A percentile compares a stretch with the other conserved stretches of the same genome.
Evolutionary conservation across 441 rosid species (phyloP).

Genomic region (Sinapis alba): DNA sequence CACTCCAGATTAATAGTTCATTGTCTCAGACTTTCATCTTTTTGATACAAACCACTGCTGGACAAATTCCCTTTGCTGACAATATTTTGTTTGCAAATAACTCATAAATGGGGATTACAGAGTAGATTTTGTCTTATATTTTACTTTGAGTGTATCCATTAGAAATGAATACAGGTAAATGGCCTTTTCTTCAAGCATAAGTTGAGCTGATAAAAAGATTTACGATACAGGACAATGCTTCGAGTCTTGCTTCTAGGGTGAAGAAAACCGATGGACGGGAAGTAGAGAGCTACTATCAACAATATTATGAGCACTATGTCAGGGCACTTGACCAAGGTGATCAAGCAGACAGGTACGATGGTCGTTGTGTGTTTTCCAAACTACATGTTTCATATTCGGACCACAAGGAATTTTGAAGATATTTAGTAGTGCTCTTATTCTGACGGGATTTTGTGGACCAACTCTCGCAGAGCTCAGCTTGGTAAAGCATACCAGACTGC

Average conservation of each 20-base stretch:
- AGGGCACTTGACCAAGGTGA: conserved; percentile 93
- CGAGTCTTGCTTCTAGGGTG: conserved; percentile 93
- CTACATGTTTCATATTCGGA: not conserved
- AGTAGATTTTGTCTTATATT: not conserved
- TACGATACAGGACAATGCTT: conserved; percentile 73
- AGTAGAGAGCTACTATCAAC: conserved; percentile 94
- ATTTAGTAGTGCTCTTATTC: conserved; percentile 6
- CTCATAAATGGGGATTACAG: not conserved
- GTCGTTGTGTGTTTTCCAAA: conserved; percentile 19
- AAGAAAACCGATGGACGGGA: conserved; percentile 97
- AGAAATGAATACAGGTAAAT: conserved; percentile 1
- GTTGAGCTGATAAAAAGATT: conserved; percentile 23
- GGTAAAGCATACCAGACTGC: conserved; percentile 99
- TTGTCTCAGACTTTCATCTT: conserved; percentile 7
- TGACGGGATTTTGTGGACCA: conserved; percentile 23
- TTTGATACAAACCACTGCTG: not conserved
- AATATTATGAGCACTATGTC: conserved; percentile 91
- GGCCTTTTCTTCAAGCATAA: conserved; percentile 6
- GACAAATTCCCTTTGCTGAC: not conserved
- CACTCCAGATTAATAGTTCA: not conserved
- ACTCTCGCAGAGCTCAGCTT: conserved; percentile 83
- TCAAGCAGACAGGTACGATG: conserved; percentile 86
- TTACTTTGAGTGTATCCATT: not conserved
- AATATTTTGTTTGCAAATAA: conserved; percentile 13
- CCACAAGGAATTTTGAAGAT: not conserved